These are phyloP conservation scores for Teunomyces pallodes DNA, from an alignment of 805 yeast species.

Conservation along the genomic window DNA sequence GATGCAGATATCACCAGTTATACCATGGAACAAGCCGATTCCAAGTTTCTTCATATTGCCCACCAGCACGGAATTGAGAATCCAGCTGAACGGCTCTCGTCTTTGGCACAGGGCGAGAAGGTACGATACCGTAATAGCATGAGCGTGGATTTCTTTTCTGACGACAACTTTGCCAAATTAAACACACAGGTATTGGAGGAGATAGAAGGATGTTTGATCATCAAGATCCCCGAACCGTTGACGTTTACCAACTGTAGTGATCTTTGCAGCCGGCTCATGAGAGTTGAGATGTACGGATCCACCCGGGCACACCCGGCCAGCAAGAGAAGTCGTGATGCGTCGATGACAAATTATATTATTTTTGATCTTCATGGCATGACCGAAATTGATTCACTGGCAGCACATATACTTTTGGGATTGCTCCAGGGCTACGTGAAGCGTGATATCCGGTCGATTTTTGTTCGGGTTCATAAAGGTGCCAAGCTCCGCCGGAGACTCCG, in stretches of 20 bases:
- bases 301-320: conserved; percentile 43
- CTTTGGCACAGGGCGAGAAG: background rate
- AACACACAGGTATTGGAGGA: conserved; percentile 39
- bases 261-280: conserved; percentile 33
- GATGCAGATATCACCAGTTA: conserved; percentile 33
- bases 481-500: conserved; percentile 27
- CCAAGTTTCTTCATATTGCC: background rate
- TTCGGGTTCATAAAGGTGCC: conserved; percentile 28
- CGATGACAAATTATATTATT: conserved; percentile 40
- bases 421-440: conserved; percentile 28
- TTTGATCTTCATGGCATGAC: conserved; percentile 45
- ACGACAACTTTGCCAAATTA: conserved; percentile 32
- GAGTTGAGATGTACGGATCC: conserved; percentile 44
- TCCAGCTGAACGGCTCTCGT: background rate
- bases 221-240: conserved; percentile 43
- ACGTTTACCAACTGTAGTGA: conserved; percentile 43
- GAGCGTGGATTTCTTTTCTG: conserved; percentile 29
- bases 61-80: background rate
- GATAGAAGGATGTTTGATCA: conserved; percentile 43
- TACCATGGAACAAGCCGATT: conserved; percentile 5
- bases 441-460: conserved; percentile 32
- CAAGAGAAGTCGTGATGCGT: conserved; percentile 31
- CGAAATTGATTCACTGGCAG: conserved; percentile 42
- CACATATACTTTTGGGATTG: conserved; percentile 31
- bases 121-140: conserved; percentile 1